These are phyloP conservation scores for Leonotis leonurus DNA, from an alignment of 257 asterid genomes.

Conservation along the genomic window DNA sequence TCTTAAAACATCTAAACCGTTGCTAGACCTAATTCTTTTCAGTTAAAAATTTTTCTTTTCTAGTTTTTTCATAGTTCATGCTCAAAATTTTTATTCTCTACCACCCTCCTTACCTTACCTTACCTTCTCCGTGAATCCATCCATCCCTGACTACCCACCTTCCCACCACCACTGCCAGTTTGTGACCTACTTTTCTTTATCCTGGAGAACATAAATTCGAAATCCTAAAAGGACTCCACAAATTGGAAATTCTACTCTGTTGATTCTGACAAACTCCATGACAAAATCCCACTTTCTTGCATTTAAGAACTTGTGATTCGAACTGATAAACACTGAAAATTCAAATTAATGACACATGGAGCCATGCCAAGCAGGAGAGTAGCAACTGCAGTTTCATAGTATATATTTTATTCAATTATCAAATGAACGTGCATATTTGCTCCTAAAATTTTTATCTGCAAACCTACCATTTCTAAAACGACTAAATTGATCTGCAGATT, in stretches of 20 bases:
- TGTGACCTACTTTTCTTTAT: not conserved
- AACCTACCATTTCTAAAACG: constrained; percentile 2
- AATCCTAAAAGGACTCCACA: no score
- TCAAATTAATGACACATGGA: not conserved
- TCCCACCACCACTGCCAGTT: not conserved
- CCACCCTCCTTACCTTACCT: no score
- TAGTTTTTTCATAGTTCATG: not conserved
- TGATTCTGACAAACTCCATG: not conserved
- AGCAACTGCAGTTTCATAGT: not conserved
- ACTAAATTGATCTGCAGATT: constrained; percentile 41
- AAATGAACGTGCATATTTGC: not conserved
- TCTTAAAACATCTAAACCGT: not conserved
- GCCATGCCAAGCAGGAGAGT: not conserved
- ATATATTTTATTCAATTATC: not conserved
- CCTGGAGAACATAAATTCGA: not conserved
- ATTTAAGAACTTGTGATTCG: constrained; percentile 4
- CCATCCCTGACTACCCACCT: not conserved
- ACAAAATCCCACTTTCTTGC: not conserved
- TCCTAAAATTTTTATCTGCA: not conserved
- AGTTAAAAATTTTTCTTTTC: not conserved
- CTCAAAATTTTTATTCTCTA: not conserved
- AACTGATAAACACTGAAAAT: constrained; percentile 1
- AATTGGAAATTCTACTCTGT: not conserved
- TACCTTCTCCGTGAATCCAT: not conserved
- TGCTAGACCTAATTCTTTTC: constrained; percentile 5